Evolutionary conservation across 371 early-diverging fungal species (phyloP).

Genomic region (Coemansia sp.): DNA sequence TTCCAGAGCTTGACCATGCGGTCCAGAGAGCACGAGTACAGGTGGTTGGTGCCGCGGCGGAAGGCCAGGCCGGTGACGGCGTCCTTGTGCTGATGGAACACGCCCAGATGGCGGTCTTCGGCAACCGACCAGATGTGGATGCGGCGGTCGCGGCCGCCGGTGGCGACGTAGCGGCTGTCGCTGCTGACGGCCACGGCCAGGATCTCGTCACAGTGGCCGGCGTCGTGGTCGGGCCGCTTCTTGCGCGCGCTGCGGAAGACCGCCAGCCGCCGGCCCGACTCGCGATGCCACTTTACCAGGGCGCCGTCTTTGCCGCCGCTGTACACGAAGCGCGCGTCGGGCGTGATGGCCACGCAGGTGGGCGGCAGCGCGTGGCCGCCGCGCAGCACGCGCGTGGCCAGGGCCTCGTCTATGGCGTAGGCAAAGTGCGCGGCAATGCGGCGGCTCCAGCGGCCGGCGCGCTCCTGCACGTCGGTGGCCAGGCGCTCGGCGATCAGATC

Average conservation of each 20-base stretch:
- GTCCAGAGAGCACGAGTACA: conserved; percentile 90
- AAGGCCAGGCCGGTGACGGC: conserved; percentile 86
- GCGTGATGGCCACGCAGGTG: conserved; percentile 74
- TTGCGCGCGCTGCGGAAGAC: conserved; percentile 39
- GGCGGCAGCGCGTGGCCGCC: conserved; percentile 74
- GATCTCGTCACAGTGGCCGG: conserved; percentile 83
- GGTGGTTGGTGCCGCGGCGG: conserved; percentile 68
- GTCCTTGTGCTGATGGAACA: conserved; percentile 91
- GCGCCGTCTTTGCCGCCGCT: conserved; percentile 86
- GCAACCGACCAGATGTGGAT: conserved; percentile 88
- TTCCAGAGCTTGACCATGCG: conserved; percentile 97
- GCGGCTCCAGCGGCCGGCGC: conserved; percentile 54
- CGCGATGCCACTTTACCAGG: conserved; percentile 59
- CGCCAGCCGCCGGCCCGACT: conserved; percentile 53
- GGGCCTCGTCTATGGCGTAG: conserved; percentile 51
- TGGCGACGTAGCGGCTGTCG: conserved; percentile 80
- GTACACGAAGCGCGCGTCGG: conserved; percentile 69
- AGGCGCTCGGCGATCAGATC: conserved; percentile 90
- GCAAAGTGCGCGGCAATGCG: conserved; percentile 52
- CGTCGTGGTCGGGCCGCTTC: conserved; percentile 15
- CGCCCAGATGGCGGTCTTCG: conserved; percentile 66
- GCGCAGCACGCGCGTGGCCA: conserved; percentile 47
- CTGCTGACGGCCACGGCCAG: conserved; percentile 76
- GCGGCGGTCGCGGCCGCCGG: conserved; percentile 85
- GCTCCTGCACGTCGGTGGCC: conserved; percentile 71